These are phyloP conservation scores for Bipolaris sorokiniana DNA, from an alignment of 2,329 filamentous ascomycete genomes.

Conservation along the genomic window DNA sequence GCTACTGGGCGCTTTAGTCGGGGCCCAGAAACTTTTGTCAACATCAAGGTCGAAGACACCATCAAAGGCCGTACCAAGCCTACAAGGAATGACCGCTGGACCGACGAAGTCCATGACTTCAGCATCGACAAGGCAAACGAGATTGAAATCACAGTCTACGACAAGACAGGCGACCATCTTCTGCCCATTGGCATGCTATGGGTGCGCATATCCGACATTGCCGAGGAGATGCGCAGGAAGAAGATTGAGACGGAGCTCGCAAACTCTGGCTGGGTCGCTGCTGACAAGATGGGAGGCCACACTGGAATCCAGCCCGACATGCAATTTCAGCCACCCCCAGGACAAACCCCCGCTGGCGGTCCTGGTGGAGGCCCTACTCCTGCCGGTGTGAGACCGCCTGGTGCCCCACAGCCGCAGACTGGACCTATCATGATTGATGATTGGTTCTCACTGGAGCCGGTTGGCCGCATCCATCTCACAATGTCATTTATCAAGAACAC, in stretches of 20 bases:
- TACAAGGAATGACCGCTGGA: slow-evolving; percentile 87
- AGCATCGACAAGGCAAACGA: slow-evolving; percentile 99
- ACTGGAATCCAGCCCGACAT: slow-evolving; percentile 59
- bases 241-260: slow-evolving; percentile 96
- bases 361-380: slow-evolving; percentile 44
- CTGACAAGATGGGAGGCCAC: slow-evolving; percentile 84
- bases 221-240: slow-evolving; percentile 96
- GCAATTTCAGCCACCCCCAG: slow-evolving; percentile 60
- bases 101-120: slow-evolving; percentile 87
- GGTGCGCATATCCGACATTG: slow-evolving; percentile 96
- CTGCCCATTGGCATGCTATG: slow-evolving; percentile 94
- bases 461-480: slow-evolving; percentile 87
- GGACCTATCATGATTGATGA: slow-evolving; percentile 74
- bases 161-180: slow-evolving; percentile 86
- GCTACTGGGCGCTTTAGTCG: slow-evolving; percentile 81
- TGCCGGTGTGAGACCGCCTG: slow-evolving; percentile 49
- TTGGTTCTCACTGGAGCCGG: slow-evolving; percentile 96
- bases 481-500: slow-evolving; percentile 92
- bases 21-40: slow-evolving; percentile 92
- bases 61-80: slow-evolving; percentile 86
- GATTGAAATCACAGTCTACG: slow-evolving; percentile 96
- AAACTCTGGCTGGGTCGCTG: slow-evolving; percentile 94
- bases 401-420: slow-evolving; percentile 57
- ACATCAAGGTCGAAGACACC: slow-evolving; percentile 95
- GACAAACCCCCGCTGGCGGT: slow-evolving; percentile 47